Conservation (phyloP, 768 basidiomycete species). For the Leccinellum luteum region DNA sequence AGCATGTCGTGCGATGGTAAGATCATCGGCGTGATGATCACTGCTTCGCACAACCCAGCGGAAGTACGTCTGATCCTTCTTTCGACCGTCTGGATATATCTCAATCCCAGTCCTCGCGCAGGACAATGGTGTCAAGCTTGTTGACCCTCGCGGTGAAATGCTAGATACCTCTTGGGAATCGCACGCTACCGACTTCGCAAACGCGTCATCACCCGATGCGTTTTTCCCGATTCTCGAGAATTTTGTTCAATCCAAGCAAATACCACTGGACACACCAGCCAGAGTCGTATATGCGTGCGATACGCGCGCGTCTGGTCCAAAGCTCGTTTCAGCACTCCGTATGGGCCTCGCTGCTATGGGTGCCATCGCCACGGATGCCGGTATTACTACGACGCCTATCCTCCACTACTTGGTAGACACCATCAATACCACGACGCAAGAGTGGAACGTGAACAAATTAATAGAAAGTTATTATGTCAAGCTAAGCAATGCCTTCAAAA, state of each 20-base stretch:
- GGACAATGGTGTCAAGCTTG: constrained; percentile 99
- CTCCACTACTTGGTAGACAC: constrained; percentile 92
- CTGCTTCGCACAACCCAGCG: constrained; percentile 99
- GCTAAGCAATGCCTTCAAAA: constrained; percentile 79
- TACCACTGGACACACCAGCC: constrained; percentile 77
- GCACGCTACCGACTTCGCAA: constrained; percentile 84
- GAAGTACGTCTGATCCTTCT: constrained; percentile 48
- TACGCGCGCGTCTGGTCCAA: constrained; percentile 83
- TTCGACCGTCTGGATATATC: not conserved
- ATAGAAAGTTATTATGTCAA: constrained; percentile 83
- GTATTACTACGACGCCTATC: constrained; percentile 89
- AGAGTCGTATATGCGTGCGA: constrained; percentile 90
- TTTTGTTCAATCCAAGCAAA: constrained; percentile 62
- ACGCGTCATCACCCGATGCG: constrained; percentile 72
- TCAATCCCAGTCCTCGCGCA: constrained; percentile 30
- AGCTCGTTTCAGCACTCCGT: constrained; percentile 72
- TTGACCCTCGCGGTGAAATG: constrained; percentile 98
- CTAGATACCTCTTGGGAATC: constrained; percentile 89
- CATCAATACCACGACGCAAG: constrained; percentile 80
- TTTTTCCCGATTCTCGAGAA: constrained; percentile 63
- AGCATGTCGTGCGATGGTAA: constrained; percentile 91
- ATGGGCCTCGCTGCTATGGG: constrained; percentile 78
- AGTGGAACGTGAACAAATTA: constrained; percentile 77
- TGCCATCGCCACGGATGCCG: constrained; percentile 68
- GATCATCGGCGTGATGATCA: constrained; percentile 97